A percentile compares a stretch with the other conserved stretches of the same genome.
Conservation (phyloP, 495 filamentous ascomycete genomes). For the Aspergillus wentii region DNA sequence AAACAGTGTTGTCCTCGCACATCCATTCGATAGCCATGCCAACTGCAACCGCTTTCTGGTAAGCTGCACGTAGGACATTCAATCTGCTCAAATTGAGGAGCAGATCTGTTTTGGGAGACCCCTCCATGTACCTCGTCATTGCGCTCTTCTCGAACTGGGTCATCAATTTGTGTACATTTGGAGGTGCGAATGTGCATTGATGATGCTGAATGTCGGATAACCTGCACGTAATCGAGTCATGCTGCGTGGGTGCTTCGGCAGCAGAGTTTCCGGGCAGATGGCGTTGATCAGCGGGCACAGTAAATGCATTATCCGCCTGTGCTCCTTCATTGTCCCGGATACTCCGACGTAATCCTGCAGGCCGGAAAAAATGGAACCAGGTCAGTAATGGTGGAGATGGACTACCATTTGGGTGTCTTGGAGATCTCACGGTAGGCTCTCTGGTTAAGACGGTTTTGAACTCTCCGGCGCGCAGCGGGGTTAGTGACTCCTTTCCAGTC, state of each 20-base stretch:
- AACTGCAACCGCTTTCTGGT: slow-evolving; percentile 9
- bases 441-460: slow-evolving; percentile 19
- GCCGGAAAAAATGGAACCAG: not conserved
- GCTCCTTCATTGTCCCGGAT: not conserved
- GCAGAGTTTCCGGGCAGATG: not conserved
- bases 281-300: not conserved
- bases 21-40: slow-evolving; percentile 10
- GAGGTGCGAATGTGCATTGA: not conserved
- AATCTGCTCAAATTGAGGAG: slow-evolving; percentile 6
- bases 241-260: too few relatives aligned
- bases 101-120: slow-evolving; percentile 7
- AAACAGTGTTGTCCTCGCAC: not conserved
- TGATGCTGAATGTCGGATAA: too few relatives aligned
- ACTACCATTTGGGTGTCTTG: not conserved
- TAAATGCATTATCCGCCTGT: not conserved
- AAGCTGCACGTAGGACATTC: slow-evolving; percentile 12
- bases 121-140: slow-evolving; percentile 1
- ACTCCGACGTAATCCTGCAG: not conserved
- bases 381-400: not conserved
- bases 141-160: slow-evolving; percentile 2
- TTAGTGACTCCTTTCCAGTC: slow-evolving; percentile 17
- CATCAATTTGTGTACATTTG: not conserved
- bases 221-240: too few relatives aligned
- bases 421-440: slow-evolving; percentile 11
- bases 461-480: slow-evolving; percentile 10